Evolutionary conservation across 169 alveolate species (phyloP).

Genomic region (Plasmodium relictum): DNA sequence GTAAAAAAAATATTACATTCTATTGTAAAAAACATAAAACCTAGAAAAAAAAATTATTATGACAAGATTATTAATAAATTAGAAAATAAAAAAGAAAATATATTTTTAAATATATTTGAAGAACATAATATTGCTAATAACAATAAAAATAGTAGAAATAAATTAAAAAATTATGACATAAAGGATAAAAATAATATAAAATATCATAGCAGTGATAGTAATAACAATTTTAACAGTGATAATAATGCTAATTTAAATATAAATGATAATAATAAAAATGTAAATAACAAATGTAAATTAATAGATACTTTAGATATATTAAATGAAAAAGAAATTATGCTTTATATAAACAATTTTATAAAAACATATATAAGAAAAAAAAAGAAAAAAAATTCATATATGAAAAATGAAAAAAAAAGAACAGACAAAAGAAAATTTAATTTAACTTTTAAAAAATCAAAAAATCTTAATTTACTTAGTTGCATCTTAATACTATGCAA

Average conservation of each 20-base stretch:
- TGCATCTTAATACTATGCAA: conserved; percentile 38
- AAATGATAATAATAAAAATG: background rate
- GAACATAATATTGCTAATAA: background rate
- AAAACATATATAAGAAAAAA: conserved; percentile 39
- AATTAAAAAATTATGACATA: background rate
- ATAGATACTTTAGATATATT: background rate
- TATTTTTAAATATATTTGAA: conserved; percentile 16
- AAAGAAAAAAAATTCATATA: conserved; percentile 4
- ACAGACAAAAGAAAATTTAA: background rate
- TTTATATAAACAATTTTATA: conserved; percentile 21
- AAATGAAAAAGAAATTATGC: conserved; percentile 1
- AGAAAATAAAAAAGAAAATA: background rate
- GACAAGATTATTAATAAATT: conserved; percentile 17
- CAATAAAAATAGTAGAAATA: background rate
- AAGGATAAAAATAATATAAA: background rate
- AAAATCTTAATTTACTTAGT: background rate
- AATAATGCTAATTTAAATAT: background rate
- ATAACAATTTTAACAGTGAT: background rate
- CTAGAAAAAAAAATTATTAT: conserved; percentile 53
- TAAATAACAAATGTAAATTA: background rate
- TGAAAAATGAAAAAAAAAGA: conserved; percentile 7
- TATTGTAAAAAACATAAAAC: conserved; percentile 57
- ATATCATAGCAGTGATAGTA: background rate
- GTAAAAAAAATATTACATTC: conserved; percentile 28
- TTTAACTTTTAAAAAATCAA: too few species aligned